Evolutionary conservation across 2,329 filamentous ascomycete species (phyloP), one percentile per base, ranked within the genome.

Genomic region (Paracoccidioides brasiliensis): DNA sequence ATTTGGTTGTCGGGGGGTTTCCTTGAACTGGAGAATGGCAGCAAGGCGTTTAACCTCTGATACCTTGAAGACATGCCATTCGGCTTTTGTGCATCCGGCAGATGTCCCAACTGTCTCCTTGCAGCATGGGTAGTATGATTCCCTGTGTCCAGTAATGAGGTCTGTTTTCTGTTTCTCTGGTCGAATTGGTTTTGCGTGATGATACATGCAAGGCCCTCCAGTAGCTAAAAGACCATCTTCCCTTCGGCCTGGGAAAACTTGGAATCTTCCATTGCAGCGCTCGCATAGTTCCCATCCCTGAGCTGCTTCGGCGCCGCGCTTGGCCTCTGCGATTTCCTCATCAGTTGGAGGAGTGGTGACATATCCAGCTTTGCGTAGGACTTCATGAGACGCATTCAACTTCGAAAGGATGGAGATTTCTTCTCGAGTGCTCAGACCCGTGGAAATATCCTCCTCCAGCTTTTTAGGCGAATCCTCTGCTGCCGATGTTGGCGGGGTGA

Each of bases 231-330:
- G 84, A 48, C 95, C 93, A 61, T 81, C 78, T 62, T 84, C 79
- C 54, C 90, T 81, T 44, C 91, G 83, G 3, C 90, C 88, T 0
- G 90, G 89, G 61, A 95, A 97, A 3, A 95, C 88, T 65, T 95
- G 88, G 65, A 98, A 98, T 28, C 91, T 83, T 38, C 83, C 82
- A 44, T 78, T 78, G 70, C 93, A 98, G 22, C 93, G 84, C 64
- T 95, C 90, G 64, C 93, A 98, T 52, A 82, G 78, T 71, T 98
- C 93, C 78, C 85, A 95, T 50, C 88, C 88, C 53, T 82, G 79
- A 10, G 85, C 80, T 6, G 82, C 76, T 50, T 80, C 75, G 0
- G 88, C 77, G 0, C 83, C 88, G 45, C 79, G 76, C 38, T 75
- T 80, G 0, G 88, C 85, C 52, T 79, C 76, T 53, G 79, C 74